Conservation (phyloP, 2,329 filamentous ascomycete species). For the Bisporella sp. region DNA sequence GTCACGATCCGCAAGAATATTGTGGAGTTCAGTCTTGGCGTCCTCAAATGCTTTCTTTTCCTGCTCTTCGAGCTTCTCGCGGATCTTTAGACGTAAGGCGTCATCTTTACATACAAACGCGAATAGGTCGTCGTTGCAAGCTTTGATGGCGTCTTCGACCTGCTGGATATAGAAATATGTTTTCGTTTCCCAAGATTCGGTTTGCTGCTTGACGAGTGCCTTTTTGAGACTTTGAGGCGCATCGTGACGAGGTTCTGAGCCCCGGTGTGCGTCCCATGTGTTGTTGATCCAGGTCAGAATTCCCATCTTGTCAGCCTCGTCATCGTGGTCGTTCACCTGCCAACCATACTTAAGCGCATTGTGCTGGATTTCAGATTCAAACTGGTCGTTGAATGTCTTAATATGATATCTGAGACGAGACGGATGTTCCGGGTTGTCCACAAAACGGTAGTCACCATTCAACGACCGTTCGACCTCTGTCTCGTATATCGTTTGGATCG, state of each 20-base stretch:
- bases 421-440: background rate
- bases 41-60: constrained; percentile 3
- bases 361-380: background rate
- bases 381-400: constrained; percentile 1
- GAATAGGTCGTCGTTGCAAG: constrained; percentile 5
- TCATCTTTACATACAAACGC: constrained; percentile 2
- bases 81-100: constrained; percentile 3
- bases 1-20: constrained; percentile 3
- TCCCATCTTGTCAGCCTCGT: background rate
- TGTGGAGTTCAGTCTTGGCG: constrained; percentile 3
- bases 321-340: constrained; percentile 1
- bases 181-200: constrained; percentile 5
- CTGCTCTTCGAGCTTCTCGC: constrained; percentile 1
- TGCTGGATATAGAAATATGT: constrained; percentile 2
- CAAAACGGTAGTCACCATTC: constrained; percentile 4
- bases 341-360: constrained; percentile 2
- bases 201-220: constrained; percentile 6
- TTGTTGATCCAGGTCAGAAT: constrained; percentile 6
- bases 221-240: constrained; percentile 8
- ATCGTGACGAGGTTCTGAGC: constrained; percentile 4
- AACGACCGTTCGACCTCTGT: constrained; percentile 5
- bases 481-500: constrained; percentile 5
- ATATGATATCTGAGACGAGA: constrained; percentile 6
- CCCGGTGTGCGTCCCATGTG: constrained; percentile 3
- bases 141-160: constrained; percentile 6